These are phyloP conservation scores for Pseudogymnoascus sp. DNA, from an alignment of 2,329 filamentous ascomycete genomes.

Conservation along the genomic window DNA sequence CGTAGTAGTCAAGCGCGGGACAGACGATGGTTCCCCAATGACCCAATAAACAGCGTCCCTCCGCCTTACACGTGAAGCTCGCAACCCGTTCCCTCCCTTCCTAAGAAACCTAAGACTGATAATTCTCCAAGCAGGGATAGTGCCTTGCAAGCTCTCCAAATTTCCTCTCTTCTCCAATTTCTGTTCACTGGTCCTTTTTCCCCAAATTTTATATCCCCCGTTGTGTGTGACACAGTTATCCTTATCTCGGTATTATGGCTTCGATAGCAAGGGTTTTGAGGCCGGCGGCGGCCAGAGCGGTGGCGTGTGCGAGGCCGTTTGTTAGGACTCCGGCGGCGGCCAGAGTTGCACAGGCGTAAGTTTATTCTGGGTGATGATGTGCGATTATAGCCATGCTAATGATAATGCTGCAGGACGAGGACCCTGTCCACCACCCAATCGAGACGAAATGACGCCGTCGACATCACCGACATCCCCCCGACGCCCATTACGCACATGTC, in stretches of 20 bases:
- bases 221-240: neutral
- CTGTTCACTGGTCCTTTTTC: neutral
- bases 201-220: neutral
- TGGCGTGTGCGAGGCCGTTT: constrained; percentile 32
- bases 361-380: neutral
- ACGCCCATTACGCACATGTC: constrained; percentile 91
- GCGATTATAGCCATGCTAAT: neutral
- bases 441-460: constrained; percentile 44
- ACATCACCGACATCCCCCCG: constrained; percentile 73
- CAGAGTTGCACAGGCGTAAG: constrained; percentile 37
- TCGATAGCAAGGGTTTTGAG: constrained; percentile 40
- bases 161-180: neutral
- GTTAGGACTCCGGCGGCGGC: constrained; percentile 32
- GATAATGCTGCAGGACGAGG: constrained; percentile 34
- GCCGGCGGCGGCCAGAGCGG: constrained; percentile 35
- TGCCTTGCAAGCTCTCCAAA: neutral
- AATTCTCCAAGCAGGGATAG: constrained; percentile 6
- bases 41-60: neutral
- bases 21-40: neutral
- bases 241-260: constrained; percentile 34
- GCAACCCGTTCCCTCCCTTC: constrained; percentile 1
- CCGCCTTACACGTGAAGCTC: constrained; percentile 7
- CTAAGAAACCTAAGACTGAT: neutral
- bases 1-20: constrained; percentile 2
- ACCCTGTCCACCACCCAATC: constrained; percentile 54